Percentiles rank a stretch among this genome's conserved stretches.
phyloP scores from a whole-genome alignment of 106 monocot species.

The Apostasia shenzhenica region DNA sequence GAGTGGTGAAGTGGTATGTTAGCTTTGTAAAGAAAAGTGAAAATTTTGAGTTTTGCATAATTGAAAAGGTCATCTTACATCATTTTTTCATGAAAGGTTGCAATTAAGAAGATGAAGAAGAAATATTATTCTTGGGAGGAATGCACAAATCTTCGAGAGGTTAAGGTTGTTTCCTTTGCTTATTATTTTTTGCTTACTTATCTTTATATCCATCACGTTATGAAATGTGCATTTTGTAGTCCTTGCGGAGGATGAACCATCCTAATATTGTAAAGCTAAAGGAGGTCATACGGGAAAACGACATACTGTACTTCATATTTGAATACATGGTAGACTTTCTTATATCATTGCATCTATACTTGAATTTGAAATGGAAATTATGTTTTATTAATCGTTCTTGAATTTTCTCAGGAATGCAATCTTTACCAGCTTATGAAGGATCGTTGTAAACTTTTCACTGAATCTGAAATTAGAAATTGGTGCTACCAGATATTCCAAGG shows the following conservation, averaged over 20 bases:
- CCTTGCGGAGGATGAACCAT: conserved; percentile 89
- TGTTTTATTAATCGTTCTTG: conserved; percentile 7
- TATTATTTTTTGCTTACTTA: background rate
- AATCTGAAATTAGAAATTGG: conserved; percentile 74
- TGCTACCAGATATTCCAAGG: conserved; percentile 97
- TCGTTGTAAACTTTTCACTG: conserved; percentile 53
- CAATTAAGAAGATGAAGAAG: conserved; percentile 98
- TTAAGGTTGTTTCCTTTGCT: conserved; percentile 57
- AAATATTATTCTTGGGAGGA: conserved; percentile 98
- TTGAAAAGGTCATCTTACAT: background rate
- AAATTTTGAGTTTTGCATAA: background rate
- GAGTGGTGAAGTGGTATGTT: conserved; percentile 61
- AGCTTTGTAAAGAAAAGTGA: background rate
- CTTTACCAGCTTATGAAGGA: conserved; percentile 96
- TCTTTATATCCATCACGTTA: background rate
- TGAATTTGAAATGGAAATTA: background rate
- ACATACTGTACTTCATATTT: conserved; percentile 79
- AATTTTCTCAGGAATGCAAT: conserved; percentile 61
- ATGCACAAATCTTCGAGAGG: conserved; percentile 94
- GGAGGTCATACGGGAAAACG: conserved; percentile 91
- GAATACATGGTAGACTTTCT: conserved; percentile 79
- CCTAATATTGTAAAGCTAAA: conserved; percentile 97
- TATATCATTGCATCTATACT: background rate
- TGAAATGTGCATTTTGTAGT: conserved; percentile 25
- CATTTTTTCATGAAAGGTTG: conserved; percentile 56